Conservation (phyloP, 305 asterid genomes). For the Lippia alba region DNA sequence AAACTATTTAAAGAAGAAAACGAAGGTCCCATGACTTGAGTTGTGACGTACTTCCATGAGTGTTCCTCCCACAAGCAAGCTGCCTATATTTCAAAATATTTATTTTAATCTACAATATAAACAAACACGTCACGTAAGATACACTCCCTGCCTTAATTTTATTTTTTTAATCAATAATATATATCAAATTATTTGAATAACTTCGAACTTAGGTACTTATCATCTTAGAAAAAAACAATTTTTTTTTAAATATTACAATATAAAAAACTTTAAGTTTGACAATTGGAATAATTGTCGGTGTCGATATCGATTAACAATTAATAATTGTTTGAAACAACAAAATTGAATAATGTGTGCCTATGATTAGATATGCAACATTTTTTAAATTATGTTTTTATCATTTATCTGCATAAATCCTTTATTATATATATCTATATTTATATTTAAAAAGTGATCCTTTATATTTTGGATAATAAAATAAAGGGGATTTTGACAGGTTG, state of each 20-base stretch:
- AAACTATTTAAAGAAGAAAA: conserved; percentile 3
- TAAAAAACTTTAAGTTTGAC: background rate
- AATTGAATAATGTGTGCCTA: background rate
- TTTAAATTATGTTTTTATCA: background rate
- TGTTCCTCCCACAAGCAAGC: conserved; percentile 23
- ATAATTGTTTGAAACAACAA: background rate
- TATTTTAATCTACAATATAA: background rate
- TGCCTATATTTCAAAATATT: conserved; percentile 14
- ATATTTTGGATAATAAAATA: background rate
- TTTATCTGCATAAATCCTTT: background rate
- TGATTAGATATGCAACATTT: background rate
- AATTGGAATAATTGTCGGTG: background rate
- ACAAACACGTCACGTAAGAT: conserved; percentile 32
- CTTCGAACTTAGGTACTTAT: background rate
- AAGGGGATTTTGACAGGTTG: conserved; percentile 27
- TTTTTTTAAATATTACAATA: background rate
- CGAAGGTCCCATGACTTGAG: conserved; percentile 41
- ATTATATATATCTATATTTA: background rate
- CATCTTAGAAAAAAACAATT: too few species aligned
- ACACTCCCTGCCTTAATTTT: background rate
- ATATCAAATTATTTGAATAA: background rate
- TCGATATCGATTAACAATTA: background rate
- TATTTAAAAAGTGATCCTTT: background rate
- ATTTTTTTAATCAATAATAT: background rate
- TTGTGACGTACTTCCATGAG: conserved; percentile 20